These are phyloP conservation scores for Phytophthora tentaculata DNA, from an alignment of 352 stramenopile genomes.

Conservation along the genomic window DNA sequence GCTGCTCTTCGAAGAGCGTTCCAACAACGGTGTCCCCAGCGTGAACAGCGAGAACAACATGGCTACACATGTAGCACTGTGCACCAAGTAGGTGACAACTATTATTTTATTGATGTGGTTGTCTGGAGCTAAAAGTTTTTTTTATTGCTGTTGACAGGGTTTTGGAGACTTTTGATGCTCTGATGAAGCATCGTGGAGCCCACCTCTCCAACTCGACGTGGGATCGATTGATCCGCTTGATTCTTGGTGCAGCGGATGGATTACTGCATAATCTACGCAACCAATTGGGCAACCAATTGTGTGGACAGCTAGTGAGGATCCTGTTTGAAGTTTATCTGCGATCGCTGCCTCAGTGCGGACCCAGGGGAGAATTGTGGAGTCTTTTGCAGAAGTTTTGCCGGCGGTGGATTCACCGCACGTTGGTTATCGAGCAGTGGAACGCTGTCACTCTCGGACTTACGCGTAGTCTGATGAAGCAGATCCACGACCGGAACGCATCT, in stretches of 20 bases:
- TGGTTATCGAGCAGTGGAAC: conserved; percentile 92
- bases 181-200: conserved; percentile 69
- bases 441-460: conserved; percentile 76
- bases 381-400: conserved; percentile 88
- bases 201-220: conserved; percentile 78
- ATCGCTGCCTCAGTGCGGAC: conserved; percentile 72
- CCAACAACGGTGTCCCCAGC: conserved; percentile 30
- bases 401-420: conserved; percentile 82
- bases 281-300: conserved; percentile 76
- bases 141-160: conserved; percentile 44
- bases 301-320: conserved; percentile 74
- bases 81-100: conserved; percentile 52
- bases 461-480: conserved; percentile 72
- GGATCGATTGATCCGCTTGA: conserved; percentile 82
- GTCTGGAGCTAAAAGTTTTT: conserved; percentile 5
- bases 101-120: conserved; percentile 3
- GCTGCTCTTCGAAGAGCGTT: conserved; percentile 84
- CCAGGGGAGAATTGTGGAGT: conserved; percentile 76
- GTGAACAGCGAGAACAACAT: conserved; percentile 40
- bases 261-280: conserved; percentile 81
- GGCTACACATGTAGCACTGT: conserved; percentile 76
- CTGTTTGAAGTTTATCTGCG: conserved; percentile 83
- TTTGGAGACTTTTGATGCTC: conserved; percentile 78
- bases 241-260: conserved; percentile 78
- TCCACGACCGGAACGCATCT: conserved; percentile 54